Conservation (phyloP, 768 basidiomycete genomes). For the Boletus tomentosulus region DNA sequence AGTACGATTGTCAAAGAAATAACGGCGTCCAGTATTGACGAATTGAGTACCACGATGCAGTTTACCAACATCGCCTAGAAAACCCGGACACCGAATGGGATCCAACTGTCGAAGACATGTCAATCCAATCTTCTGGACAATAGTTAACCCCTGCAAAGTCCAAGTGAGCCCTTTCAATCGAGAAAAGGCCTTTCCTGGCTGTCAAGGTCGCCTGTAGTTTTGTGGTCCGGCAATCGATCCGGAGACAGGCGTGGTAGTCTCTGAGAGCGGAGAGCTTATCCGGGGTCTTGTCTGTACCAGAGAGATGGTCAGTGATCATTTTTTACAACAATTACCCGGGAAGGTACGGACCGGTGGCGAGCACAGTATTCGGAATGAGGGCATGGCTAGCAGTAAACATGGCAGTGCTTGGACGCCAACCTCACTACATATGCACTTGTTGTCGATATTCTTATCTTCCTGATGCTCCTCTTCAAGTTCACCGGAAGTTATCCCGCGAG, state of each 20-base stretch:
- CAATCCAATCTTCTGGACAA: slow-evolving; percentile 41
- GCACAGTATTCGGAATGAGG: slow-evolving; percentile 60
- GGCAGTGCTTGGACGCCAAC: too few relatives aligned
- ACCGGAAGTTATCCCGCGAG: too few relatives aligned
- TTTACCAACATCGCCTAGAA: slow-evolving; percentile 34
- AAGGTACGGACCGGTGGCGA: slow-evolving; percentile 61
- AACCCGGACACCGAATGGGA: slow-evolving; percentile 44
- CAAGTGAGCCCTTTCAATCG: slow-evolving; percentile 63
- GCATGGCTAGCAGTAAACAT: slow-evolving; percentile 40
- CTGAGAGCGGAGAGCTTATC: slow-evolving; percentile 35
- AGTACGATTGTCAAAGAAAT: slow-evolving; percentile 47
- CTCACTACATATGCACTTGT: too few relatives aligned
- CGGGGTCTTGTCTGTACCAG: too few relatives aligned
- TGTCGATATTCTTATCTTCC: too few relatives aligned
- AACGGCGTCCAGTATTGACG: slow-evolving; percentile 42
- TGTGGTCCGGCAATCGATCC: slow-evolving; percentile 63
- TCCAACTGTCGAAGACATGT: slow-evolving; percentile 60
- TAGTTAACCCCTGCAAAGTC: slow-evolving; percentile 50
- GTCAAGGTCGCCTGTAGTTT: slow-evolving; percentile 69
- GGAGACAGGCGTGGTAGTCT: slow-evolving; percentile 47
- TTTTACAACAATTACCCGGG: slow-evolving; percentile 69
- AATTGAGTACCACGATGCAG: slow-evolving; percentile 54
- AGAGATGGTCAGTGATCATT: slow-evolving; percentile 65
- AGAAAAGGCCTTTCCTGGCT: slow-evolving; percentile 53
- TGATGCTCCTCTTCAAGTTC: too few relatives aligned